Percentiles rank a stretch among this genome's conserved stretches.
These are phyloP conservation scores for Tympanopsis confertula DNA, from an alignment of 2,329 filamentous ascomycete species.

Conservation along the genomic window DNA sequence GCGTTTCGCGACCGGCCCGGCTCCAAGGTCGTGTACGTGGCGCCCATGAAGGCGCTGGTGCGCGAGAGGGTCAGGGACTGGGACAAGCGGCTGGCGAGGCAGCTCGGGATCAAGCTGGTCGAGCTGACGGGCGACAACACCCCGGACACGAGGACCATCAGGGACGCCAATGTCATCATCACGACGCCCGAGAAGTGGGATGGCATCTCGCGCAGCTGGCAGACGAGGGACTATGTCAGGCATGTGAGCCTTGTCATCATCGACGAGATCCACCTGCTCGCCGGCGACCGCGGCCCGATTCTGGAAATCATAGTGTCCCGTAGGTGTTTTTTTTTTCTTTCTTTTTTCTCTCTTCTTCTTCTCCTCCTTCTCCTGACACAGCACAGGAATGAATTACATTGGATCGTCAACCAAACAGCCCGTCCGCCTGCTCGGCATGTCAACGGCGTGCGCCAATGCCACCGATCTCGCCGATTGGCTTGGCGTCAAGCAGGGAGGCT, in stretches of 20 bases:
- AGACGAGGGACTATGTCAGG: constrained; percentile 86
- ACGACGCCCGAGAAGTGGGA: constrained; percentile 99
- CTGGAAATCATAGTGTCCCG: constrained; percentile 86
- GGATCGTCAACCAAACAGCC: constrained; percentile 82
- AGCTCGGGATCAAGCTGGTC: constrained; percentile 80
- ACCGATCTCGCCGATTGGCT: constrained; percentile 92
- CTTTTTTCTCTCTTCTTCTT: not conserved
- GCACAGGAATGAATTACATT: constrained; percentile 92
- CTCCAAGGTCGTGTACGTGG: constrained; percentile 97
- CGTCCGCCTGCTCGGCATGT: constrained; percentile 94
- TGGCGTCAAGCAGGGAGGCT: constrained; percentile 74
- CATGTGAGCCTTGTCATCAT: constrained; percentile 95
- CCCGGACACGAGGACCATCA: constrained; percentile 87
- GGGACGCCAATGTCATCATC: constrained; percentile 92
- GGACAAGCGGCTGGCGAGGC: constrained; percentile 67
- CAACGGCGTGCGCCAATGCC: constrained; percentile 92
- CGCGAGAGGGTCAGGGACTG: constrained; percentile 94
- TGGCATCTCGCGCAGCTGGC: constrained; percentile 97
- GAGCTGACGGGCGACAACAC: constrained; percentile 97
- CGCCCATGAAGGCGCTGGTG: constrained; percentile 97
- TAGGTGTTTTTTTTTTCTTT: constrained; percentile 14
- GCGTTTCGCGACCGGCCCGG: constrained; percentile 88
- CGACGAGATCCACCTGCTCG: constrained; percentile 95
- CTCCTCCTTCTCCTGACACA: constrained; percentile 17
- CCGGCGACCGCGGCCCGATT: constrained; percentile 91